Evolutionary conservation across 495 filamentous ascomycete genomes (phyloP), one percentile per base, ranked within the genome.

Genomic region (Talaromyces borbonicus): DNA sequence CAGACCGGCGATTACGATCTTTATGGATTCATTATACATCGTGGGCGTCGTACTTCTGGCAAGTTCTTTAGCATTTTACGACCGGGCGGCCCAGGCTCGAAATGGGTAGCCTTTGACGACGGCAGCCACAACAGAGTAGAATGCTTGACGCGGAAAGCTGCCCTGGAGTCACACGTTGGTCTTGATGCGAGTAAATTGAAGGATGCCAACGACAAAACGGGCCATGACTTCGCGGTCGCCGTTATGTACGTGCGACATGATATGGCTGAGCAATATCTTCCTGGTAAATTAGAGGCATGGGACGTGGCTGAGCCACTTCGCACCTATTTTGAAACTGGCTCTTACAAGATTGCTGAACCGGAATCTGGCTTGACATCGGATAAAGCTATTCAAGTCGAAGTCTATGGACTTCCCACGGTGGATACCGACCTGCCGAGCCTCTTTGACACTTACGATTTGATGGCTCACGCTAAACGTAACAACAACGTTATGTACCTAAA

Each of bases 11-110:
- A 67, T 3, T 84, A 83, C 52, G 67, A 72, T 0, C 68, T 84
- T 1, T 81, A 76, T 49, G 78, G 77, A 12, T 77, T 81, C 38
- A 63, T 81, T 14, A 78, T 81, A 3, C 80, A 83, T 51, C 69
- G 68, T 43, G 79, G 75, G 24, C 72, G 71, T 22, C 75, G 81
- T 29, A 73, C 73, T 11, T 81, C 80, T 7, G 69, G 72, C 43
- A 67, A 78, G 24, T 83, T 79, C 60, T 75, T 77, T 52, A 73
- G 75, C 32, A 74, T 82, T 31, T 54, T 84, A 36, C 69, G 78
- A 12, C 80, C 80, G 0, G 67, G 68, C 15, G 76, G 78, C 1
- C 72, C 72, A 3, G 72, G 67, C 8, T 67, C 69, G 8, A 70
- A 64, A 35, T 84, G 80, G 80, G 64, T 83, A 33, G 71, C 66